A percentile compares a stretch with the other conserved stretches of the same genome.
Evolutionary conservation across 163 green algal genomes (phyloP).

Genomic region (Chlamydomonas reinhardtii): DNA sequence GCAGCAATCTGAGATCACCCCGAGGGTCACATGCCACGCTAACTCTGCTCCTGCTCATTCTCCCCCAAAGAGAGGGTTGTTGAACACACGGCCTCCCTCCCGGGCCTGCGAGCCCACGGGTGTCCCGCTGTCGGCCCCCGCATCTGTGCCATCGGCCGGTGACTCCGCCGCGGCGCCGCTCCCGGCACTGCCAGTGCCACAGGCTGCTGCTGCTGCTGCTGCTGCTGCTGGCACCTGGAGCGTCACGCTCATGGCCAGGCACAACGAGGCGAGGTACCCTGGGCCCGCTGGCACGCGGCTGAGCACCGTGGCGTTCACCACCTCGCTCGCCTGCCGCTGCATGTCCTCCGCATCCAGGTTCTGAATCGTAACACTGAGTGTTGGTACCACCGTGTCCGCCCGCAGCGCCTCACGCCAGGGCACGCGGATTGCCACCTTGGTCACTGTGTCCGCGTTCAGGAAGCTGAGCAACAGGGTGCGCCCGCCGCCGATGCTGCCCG

Average conservation of each 20-base stretch:
- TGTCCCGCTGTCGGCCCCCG: too few relatives aligned
- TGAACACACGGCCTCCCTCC: neutral
- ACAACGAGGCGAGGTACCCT: constrained; percentile 4
- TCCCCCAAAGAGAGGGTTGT: neutral
- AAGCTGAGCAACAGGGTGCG: constrained; percentile 19
- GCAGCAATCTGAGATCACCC: too few relatives aligned
- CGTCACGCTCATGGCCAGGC: constrained; percentile 39
- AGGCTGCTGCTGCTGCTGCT: neutral
- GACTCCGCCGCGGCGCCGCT: neutral
- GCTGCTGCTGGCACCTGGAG: neutral
- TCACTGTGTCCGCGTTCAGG: constrained; percentile 26
- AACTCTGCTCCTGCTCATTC: too few relatives aligned
- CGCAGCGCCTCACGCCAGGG: constrained; percentile 9
- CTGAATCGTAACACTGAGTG: neutral
- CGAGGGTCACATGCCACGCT: too few relatives aligned
- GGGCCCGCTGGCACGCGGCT: constrained; percentile 2
- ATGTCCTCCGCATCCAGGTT: constrained; percentile 16
- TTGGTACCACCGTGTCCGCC: neutral
- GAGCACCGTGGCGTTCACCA: neutral
- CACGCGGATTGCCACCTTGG: constrained; percentile 19
- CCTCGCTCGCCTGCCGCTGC: constrained; percentile 20
- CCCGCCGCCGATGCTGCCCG: neutral
- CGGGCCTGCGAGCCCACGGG: too few relatives aligned
- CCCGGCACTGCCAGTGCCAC: too few relatives aligned
- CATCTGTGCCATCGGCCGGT: too few relatives aligned